Percentiles rank a stretch among this genome's conserved stretches.
These are phyloP conservation scores for Elaeis oleifera DNA, from an alignment of 202 grass and related monocot species.

Conservation along the genomic window DNA sequence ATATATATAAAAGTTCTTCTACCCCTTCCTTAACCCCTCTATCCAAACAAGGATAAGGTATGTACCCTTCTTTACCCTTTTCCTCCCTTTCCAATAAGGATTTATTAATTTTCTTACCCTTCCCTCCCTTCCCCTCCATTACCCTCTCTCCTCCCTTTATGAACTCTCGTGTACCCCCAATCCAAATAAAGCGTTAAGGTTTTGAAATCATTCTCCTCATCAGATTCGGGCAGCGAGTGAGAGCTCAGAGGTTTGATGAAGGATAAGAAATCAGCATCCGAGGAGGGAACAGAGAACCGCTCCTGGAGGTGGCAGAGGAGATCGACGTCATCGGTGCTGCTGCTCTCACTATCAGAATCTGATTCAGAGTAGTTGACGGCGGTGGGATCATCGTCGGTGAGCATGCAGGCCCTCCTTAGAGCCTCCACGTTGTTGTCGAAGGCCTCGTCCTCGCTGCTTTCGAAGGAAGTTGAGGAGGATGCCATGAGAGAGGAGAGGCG, in stretches of 20 bases:
- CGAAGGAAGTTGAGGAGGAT: conserved; percentile 27
- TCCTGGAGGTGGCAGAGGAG: conserved; percentile 50
- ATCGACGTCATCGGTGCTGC: conserved; percentile 38
- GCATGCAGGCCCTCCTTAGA: conserved; percentile 42
- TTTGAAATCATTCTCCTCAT: conserved; percentile 62
- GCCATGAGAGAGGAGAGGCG: background rate
- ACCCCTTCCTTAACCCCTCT: no score
- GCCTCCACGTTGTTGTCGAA: conserved; percentile 52
- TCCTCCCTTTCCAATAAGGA: no score
- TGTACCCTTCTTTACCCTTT: no score
- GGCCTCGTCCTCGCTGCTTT: conserved; percentile 38
- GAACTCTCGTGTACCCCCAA: no score
- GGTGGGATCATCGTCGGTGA: conserved; percentile 23
- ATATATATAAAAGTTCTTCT: no score
- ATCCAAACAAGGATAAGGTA: no score
- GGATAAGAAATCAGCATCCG: background rate
- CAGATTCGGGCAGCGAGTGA: conserved; percentile 35
- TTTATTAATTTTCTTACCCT: no score
- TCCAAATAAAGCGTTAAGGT: conserved; percentile 1
- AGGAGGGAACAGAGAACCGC: conserved; percentile 25
- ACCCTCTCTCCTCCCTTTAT: no score
- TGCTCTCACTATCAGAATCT: conserved; percentile 6
- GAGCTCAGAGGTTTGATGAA: conserved; percentile 27
- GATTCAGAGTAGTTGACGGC: conserved; percentile 2
- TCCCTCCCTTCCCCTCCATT: no score